Evolutionary conservation across 352 stramenopile genomes (phyloP), one percentile per base, ranked within the genome.

Genomic region (Phytophthora boehmeriae): DNA sequence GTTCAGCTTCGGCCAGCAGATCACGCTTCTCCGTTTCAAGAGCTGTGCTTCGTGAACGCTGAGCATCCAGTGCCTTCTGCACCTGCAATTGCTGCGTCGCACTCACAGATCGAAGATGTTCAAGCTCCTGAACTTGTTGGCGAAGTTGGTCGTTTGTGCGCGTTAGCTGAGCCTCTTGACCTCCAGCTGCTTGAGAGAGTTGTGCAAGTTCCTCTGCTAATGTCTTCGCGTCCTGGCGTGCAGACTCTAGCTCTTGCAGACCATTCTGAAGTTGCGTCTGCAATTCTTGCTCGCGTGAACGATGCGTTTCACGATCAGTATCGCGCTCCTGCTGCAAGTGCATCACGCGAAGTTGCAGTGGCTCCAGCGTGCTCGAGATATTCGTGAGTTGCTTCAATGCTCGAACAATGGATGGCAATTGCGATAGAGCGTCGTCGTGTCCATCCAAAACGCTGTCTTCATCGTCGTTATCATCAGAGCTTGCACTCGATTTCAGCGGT

Each of bases 21-120:
- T 92, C 80, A 2, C 74, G 72, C 54, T 92, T 92, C 25, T 90
- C 83, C 17, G 36, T 49, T 56, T 92, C 83, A 0, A 92, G 64
- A 14, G 85, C 63, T 22, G 63, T 50, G 3, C 75, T 77, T 14
- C 83, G 73, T 13, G 52, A 28, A 5, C 76, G 71, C 28, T 88
- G 78, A 0, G 61, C 59, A 4, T 93, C 83, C 10, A 91, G 35
- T 8, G 45, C 66, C 36, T 87, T 85, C 23, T 89, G 80, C 2
- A 90, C 57, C 22, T 93, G 83, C n/a, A 89, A 47, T 8, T 76
- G 56, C 46, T 90, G 77, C n/a, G 88, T 51, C 0, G 59, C 70
- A 30, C 58, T 66, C 0, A 30, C 43, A 4, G 62, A 55, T 2
- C 75, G 73, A 1, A 67, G 38, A 25, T 88, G 76, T 10, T 88